These are phyloP conservation scores for Lagenaria siceraria DNA, from an alignment of 306 rosid species.

Conservation along the genomic window DNA sequence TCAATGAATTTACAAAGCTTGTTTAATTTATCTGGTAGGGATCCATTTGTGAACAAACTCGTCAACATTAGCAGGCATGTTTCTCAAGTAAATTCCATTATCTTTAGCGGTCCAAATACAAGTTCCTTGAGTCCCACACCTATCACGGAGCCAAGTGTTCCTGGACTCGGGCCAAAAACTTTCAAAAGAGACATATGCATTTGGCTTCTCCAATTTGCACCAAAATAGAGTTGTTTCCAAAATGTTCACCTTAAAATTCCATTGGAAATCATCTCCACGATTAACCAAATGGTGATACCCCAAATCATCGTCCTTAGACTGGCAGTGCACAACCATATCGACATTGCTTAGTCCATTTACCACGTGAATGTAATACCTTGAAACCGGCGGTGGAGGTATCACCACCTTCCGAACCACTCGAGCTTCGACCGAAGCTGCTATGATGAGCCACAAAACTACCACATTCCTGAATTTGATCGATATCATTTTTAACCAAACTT, in stretches of 20 bases:
- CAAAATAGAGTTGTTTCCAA: neutral
- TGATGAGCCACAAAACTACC: neutral
- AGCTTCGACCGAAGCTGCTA: neutral
- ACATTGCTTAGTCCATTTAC: neutral
- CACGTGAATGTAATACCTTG: neutral
- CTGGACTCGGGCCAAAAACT: neutral
- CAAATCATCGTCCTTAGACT: conserved; percentile 10
- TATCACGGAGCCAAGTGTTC: neutral
- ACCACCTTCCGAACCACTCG: neutral
- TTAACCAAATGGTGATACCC: neutral
- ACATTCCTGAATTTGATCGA: neutral
- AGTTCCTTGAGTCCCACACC: neutral
- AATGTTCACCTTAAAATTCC: neutral
- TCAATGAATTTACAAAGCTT: neutral
- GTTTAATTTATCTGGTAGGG: too few relatives aligned
- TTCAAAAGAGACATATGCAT: neutral
- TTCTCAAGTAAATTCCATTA: conserved; percentile 7
- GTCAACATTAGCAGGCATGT: neutral
- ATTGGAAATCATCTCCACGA: neutral
- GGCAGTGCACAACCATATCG: neutral
- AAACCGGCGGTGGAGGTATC: too few relatives aligned
- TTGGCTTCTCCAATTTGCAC: neutral
- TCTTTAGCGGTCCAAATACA: conserved; percentile 13
- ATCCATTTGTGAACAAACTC: neutral
- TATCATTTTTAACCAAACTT: neutral